Evolutionary conservation across 352 stramenopile genomes (phyloP).

Genomic region (Phytophthora sojae): DNA sequence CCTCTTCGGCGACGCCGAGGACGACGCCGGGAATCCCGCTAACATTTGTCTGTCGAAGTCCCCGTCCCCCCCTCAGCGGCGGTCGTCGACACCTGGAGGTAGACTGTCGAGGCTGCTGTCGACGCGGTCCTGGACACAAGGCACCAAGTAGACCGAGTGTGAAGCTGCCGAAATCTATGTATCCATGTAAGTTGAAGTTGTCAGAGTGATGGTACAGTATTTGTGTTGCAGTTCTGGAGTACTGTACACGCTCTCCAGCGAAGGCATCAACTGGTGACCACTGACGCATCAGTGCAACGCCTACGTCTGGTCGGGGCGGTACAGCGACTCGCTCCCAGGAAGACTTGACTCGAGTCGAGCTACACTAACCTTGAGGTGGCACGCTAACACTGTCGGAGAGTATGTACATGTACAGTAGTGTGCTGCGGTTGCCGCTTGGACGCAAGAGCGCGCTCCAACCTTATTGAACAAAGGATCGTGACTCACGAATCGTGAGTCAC

Average conservation of each 20-base stretch:
- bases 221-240: not conserved
- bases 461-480: no score
- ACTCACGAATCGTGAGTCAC: no score
- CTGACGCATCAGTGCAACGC: no score
- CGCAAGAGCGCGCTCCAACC: no score
- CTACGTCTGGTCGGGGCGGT: no score
- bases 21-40: not conserved
- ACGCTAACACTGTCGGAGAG: no score
- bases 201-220: conserved; percentile 22
- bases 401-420: no score
- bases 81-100: not conserved
- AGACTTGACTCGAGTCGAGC: no score
- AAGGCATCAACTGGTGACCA: no score
- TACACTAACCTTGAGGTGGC: no score
- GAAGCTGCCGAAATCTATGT: conserved; percentile 1
- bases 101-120: not conserved
- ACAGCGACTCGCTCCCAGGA: no score
- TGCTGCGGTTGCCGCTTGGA: no score
- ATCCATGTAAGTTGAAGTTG: conserved; percentile 31
- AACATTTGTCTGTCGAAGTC: conserved; percentile 9
- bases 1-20: conserved; percentile 9
- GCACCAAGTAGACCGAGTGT: conserved; percentile 8
- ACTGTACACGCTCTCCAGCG: not conserved
- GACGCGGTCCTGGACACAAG: conserved; percentile 7
- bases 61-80: not conserved